Conservation (phyloP, 2,329 filamentous ascomycete genomes). For the Sphaerulina musiva region DNA sequence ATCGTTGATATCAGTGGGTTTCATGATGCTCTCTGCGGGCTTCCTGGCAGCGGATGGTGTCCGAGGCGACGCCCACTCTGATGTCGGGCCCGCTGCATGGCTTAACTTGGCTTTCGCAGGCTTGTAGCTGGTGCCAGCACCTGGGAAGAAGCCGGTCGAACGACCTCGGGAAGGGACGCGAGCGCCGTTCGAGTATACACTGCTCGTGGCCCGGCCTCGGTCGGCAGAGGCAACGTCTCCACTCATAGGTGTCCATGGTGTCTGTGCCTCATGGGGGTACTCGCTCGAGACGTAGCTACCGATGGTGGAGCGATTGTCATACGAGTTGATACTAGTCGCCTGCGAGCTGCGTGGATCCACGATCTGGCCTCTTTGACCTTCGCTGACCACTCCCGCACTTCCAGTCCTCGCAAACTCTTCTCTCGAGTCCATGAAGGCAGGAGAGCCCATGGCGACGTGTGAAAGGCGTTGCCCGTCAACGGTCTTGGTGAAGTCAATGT, state of each 20-base stretch:
- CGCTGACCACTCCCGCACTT: conserved; percentile 16
- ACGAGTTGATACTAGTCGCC: conserved; percentile 24
- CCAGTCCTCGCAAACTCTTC: conserved; percentile 36
- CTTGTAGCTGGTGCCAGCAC: conserved; percentile 27
- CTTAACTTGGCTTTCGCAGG: conserved; percentile 26
- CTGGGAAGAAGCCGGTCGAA: conserved; percentile 47
- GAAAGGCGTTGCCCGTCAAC: conserved; percentile 57
- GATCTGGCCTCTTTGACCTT: conserved; percentile 28
- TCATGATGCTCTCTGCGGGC: conserved; percentile 14
- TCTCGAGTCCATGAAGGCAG: conserved; percentile 57
- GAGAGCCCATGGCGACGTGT: conserved; percentile 62
- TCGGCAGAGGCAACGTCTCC: conserved; percentile 16
- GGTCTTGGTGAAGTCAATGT: conserved; percentile 47
- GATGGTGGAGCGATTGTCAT: conserved; percentile 26
- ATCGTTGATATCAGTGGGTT: background rate
- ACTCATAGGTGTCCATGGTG: conserved; percentile 31
- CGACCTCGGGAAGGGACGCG: conserved; percentile 39
- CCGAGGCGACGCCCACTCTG: conserved; percentile 23
- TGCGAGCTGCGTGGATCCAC: conserved; percentile 27
- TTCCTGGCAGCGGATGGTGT: conserved; percentile 12
- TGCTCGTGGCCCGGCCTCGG: conserved; percentile 36
- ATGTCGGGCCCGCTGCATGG: conserved; percentile 20
- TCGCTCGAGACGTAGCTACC: conserved; percentile 30
- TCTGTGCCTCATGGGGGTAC: conserved; percentile 29
- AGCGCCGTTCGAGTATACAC: conserved; percentile 39